Base-by-base conservation (phyloP, 1,139 yeast genomes). In the Taiozyma onychis region DNA sequence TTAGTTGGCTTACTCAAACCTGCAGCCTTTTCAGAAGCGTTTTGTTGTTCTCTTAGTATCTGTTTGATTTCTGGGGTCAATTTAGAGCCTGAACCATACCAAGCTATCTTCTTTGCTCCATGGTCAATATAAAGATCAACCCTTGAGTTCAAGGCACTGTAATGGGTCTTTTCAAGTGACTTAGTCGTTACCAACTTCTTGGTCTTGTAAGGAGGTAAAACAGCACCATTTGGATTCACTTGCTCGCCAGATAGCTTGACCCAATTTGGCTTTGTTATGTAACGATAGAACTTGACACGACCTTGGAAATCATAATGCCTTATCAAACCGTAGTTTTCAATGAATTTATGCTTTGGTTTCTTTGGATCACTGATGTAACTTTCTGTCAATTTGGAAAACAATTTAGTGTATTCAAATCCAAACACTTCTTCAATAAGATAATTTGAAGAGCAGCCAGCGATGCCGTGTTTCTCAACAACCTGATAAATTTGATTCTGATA, bases 281-380 rank as follows among this genome's bases (percentile, higher is more conserved):
- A 83, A 41, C 95, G 72, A 63, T 81, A 88, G 58, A 81, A 87
- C 60, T 87, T 86, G 55, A 76, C 73, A 57, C 89, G 81, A 0
- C 95, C 95, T 53, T 80, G 82, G 56, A 83, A 82, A 60, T 87
- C 95, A 53, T 83, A 80, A 28, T 84, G 83, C 52, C 88, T 73
- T 1, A 85, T 74, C 2, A 88, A 67, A 2, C 76, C 67, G 44
- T 71, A 61, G 44, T 73, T 70, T 14, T 68, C 71, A 6, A 67
- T 46, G 14, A 37, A 37, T 14, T 18, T 16, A 8, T 9, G 24
- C 37, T 66, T 60, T 3, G 63, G 56, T 3, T 69, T 61, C 46
- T 64, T 64, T 43, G 67, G 70, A 3, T 70, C 72, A 10, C 67
- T 67, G 1, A 78, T 70, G 43, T 74, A 68, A n/a, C 69, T 63